Base-by-base conservation (phyloP, 306 rosid species). In the Quercus alba region DNA sequence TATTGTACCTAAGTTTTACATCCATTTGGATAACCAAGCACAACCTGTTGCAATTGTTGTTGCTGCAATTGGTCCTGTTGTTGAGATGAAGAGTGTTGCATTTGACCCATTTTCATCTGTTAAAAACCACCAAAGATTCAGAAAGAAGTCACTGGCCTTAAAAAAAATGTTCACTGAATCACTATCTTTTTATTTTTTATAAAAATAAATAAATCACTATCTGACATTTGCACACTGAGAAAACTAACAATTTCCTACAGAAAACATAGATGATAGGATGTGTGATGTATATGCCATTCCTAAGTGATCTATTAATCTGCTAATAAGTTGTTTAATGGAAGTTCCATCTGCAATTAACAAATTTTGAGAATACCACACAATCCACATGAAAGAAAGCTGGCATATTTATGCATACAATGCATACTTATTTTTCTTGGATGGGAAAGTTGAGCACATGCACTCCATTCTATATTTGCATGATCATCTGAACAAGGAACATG, bases 21-120 rank as follows among this genome's bases (percentile, higher is more conserved):
- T 38, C 46, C 46, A 38, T 38, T 38, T n/a, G 75, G 38, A 81
- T 66, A 59, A 71, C 78, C 41, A 77, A 75, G 84, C 38, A 81
- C 78, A 84, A 94, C 97, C 98, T 91, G 98, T 77, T 89, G 97
- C 33, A 88, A 82, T 84, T 85, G 93, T 83, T 88, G 93, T 78
- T 90, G 86, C 81, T 89, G 93, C 84, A 89, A 74, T 9, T 87
- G 92, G 77, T 94, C 97, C 84, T 88, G 95, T 61, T 84, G 93
- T 75, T 91, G 97, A 78, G 97, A 88, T 49, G 90, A 85, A 73
- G 98, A 86, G 74, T 90, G 97, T 77, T 88, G 98, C 76, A 89
- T 81, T 81, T 88, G 96, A 73, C 91, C 79, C 85, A 92, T 89
- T 88, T 83, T 92, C 84, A 94, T 81, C 92, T 88, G 90, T 70